A percentile compares a stretch with the other conserved stretches of the same genome.
phyloP scores from a whole-genome alignment of 805 yeast species.

The Ogataea henricii region DNA sequence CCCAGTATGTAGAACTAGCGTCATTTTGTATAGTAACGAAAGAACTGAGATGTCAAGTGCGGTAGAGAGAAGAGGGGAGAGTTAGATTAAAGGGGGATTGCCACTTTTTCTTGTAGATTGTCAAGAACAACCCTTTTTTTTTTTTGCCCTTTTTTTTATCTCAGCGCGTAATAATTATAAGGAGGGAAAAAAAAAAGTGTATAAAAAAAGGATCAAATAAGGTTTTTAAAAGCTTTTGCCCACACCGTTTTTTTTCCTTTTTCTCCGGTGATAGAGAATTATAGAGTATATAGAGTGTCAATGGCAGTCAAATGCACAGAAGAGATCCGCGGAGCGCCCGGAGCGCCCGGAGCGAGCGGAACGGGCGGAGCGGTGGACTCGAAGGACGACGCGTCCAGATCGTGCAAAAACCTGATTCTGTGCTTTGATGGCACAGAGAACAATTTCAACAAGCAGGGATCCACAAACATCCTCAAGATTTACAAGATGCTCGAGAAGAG shows the following conservation, averaged over 20 bases:
- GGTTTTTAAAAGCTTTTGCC: not conserved
- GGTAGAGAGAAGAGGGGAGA: too few relatives aligned
- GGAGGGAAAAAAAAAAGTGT: too few relatives aligned
- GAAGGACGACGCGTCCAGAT: not conserved
- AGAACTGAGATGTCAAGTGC: too few relatives aligned
- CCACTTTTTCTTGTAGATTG: too few relatives aligned
- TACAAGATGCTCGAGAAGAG: conserved; percentile 53
- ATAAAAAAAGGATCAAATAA: conserved; percentile 2
- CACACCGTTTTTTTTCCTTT: not conserved
- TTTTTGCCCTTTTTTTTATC: not conserved
- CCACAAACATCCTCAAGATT: conserved; percentile 54
- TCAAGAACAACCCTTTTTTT: too few relatives aligned
- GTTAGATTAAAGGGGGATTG: too few relatives aligned
- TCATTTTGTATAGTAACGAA: too few relatives aligned
- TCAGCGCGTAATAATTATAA: conserved; percentile 4
- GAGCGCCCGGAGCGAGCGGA: too few relatives aligned
- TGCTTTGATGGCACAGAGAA: conserved; percentile 68
- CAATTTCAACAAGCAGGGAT: conserved; percentile 56
- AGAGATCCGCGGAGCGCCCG: too few relatives aligned
- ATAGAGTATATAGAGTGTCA: conserved; percentile 1
- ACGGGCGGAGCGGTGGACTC: too few relatives aligned
- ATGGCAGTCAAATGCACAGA: not conserved
- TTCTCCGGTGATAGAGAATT: not conserved
- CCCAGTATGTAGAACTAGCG: not conserved
- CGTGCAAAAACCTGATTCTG: conserved; percentile 48